phyloP scores from a whole-genome alignment of 371 early-diverging fungal genomes.

The Zychaea mexicana region DNA sequence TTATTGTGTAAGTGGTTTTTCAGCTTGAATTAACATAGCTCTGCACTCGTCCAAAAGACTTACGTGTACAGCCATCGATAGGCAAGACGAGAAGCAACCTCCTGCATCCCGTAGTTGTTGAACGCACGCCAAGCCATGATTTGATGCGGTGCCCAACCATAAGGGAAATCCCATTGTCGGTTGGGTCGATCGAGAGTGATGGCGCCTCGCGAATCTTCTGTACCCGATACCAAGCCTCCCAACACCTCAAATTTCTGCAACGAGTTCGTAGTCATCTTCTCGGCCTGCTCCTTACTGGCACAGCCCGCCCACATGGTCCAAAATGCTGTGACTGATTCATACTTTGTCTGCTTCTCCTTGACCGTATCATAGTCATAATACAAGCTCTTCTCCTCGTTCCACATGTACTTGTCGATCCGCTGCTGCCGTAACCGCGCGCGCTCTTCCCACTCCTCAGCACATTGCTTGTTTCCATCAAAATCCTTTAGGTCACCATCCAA shows the following conservation, averaged over 20 bases:
- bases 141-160: constrained; percentile 96
- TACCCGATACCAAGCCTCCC: constrained; percentile 85
- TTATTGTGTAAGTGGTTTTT: neutral
- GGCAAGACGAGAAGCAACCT: constrained; percentile 74
- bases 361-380: constrained; percentile 63
- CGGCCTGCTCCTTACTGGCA: constrained; percentile 61
- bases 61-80: constrained; percentile 92
- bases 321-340: constrained; percentile 70
- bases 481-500: constrained; percentile 29
- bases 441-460: constrained; percentile 36
- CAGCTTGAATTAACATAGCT: neutral
- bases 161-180: constrained; percentile 94
- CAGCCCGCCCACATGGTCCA: constrained; percentile 75
- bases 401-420: constrained; percentile 60
- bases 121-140: constrained; percentile 92
- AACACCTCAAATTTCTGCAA: constrained; percentile 74
- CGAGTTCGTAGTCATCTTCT: constrained; percentile 42
- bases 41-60: constrained; percentile 12
- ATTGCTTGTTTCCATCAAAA: constrained; percentile 31
- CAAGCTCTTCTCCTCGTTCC: constrained; percentile 51
- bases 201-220: constrained; percentile 78
- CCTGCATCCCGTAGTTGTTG: constrained; percentile 72
- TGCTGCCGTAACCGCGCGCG: constrained; percentile 48
- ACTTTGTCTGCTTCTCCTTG: constrained; percentile 44
- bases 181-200: constrained; percentile 79